Conservation (phyloP, 441 rosid genomes). For the Populus trichocarpa region DNA sequence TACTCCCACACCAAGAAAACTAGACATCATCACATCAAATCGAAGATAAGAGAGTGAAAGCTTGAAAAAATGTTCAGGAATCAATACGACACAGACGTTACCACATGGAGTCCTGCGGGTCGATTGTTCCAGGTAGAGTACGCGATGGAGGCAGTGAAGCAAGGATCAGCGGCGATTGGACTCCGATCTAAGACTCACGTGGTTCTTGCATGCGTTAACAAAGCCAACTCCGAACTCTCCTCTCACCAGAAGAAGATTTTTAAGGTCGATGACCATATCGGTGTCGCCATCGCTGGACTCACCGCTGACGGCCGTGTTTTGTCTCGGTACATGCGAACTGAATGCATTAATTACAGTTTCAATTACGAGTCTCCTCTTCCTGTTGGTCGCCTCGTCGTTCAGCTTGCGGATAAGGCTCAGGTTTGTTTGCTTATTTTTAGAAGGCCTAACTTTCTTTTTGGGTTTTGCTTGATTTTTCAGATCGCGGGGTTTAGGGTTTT, state of each 20-base stretch:
- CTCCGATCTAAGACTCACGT: slow-evolving; percentile 93
- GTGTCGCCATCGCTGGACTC: slow-evolving; percentile 94
- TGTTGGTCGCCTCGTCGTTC: slow-evolving; percentile 93
- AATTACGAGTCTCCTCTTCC: slow-evolving; percentile 93
- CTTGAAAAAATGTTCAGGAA: slow-evolving; percentile 70
- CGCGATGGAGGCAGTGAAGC: slow-evolving; percentile 99
- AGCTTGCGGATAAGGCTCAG: slow-evolving; percentile 97
- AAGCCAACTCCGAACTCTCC: slow-evolving; percentile 89
- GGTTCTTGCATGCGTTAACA: slow-evolving; percentile 83
- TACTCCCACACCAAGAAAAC: background rate
- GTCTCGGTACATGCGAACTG: slow-evolving; percentile 92
- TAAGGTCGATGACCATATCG: slow-evolving; percentile 95
- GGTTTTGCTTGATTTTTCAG: background rate
- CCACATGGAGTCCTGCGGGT: slow-evolving; percentile 96
- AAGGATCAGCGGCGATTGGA: slow-evolving; percentile 95
- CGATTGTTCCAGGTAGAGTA: slow-evolving; percentile 91
- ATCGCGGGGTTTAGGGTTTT: background rate
- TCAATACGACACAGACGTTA: slow-evolving; percentile 95
- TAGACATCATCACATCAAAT: background rate
- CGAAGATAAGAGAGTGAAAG: background rate
- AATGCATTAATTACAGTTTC: slow-evolving; percentile 79
- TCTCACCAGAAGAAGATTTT: slow-evolving; percentile 98
- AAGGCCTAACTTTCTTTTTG: slow-evolving; percentile 6
- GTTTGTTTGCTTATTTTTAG: slow-evolving; percentile 26
- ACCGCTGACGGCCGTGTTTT: slow-evolving; percentile 98